Evolutionary conservation across 2,329 filamentous ascomycete genomes (phyloP).

Genomic region (Fusarium pininemorale): DNA sequence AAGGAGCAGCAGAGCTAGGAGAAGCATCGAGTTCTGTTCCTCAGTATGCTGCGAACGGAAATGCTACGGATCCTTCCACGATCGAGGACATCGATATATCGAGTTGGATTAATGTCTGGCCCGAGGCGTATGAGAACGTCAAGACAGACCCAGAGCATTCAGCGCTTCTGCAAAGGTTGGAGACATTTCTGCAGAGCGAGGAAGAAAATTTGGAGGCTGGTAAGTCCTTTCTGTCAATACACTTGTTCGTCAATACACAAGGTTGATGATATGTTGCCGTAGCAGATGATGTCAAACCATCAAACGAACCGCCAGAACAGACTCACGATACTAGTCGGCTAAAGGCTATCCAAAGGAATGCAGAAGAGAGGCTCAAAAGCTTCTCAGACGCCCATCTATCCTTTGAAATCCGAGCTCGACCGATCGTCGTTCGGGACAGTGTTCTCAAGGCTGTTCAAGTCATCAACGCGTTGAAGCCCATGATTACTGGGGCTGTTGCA

Average conservation of each 20-base stretch:
- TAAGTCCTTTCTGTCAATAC: fast-evolving
- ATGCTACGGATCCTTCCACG: fast-evolving
- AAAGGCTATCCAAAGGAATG: not conserved
- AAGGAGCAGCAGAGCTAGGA: fast-evolving
- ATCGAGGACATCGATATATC: fast-evolving
- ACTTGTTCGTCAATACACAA: fast-evolving
- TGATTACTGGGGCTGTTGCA: not conserved
- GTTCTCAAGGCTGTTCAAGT: too few species aligned
- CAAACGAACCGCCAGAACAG: fast-evolving
- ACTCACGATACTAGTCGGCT: fast-evolving
- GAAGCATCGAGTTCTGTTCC: fast-evolving
- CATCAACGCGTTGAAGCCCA: not conserved
- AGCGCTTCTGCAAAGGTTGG: fast-evolving
- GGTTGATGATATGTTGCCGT: fast-evolving
- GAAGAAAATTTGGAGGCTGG: fast-evolving
- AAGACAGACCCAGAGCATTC: not conserved
- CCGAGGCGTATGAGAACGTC: fast-evolving
- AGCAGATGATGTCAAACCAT: fast-evolving
- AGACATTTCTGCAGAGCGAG: fast-evolving
- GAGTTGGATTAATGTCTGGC: fast-evolving
- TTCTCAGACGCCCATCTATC: fast-evolving
- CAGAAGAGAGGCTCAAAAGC: fast-evolving
- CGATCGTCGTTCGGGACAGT: fast-evolving
- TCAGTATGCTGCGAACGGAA: fast-evolving
- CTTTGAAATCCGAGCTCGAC: not conserved